Evolutionary conservation across 345 rosid genomes (phyloP).

Genomic region (Brassica carinata): DNA sequence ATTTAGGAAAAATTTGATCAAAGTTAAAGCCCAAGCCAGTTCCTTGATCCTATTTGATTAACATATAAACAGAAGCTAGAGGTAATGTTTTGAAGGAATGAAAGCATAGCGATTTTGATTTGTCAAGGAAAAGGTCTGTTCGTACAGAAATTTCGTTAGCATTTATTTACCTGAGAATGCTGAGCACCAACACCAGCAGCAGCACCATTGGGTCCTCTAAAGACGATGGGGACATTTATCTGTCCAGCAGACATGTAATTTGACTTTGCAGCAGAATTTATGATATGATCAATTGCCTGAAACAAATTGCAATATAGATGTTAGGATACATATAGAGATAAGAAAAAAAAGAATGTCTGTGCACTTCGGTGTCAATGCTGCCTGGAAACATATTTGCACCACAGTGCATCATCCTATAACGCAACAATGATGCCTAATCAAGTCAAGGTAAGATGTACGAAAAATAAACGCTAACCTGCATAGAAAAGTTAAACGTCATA

Average conservation of each 20-base stretch:
- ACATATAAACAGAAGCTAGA: neutral
- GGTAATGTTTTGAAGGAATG: conserved; percentile 1
- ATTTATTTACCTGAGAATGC: conserved; percentile 74
- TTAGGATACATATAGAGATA: conserved; percentile 38
- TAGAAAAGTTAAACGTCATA: conserved; percentile 91
- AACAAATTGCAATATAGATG: neutral
- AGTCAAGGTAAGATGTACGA: neutral
- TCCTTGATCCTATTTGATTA: conserved; percentile 5
- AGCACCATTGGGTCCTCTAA: conserved; percentile 97
- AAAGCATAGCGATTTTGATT: neutral
- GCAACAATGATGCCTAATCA: conserved; percentile 12
- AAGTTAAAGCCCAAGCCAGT: neutral
- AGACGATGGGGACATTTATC: conserved; percentile 77
- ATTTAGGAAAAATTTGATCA: neutral
- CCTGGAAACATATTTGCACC: neutral
- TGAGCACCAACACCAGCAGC: conserved; percentile 99
- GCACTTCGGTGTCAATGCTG: neutral
- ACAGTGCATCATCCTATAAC: neutral
- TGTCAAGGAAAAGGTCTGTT: neutral
- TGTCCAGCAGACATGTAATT: conserved; percentile 93
- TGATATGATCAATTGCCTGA: conserved; percentile 93
- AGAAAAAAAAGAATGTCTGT: neutral
- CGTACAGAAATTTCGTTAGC: neutral
- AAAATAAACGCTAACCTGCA: conserved; percentile 65
- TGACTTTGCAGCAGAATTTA: conserved; percentile 87